Conservation (phyloP, 2,329 filamentous ascomycete species). For the Cercospora zeae-maydis region DNA sequence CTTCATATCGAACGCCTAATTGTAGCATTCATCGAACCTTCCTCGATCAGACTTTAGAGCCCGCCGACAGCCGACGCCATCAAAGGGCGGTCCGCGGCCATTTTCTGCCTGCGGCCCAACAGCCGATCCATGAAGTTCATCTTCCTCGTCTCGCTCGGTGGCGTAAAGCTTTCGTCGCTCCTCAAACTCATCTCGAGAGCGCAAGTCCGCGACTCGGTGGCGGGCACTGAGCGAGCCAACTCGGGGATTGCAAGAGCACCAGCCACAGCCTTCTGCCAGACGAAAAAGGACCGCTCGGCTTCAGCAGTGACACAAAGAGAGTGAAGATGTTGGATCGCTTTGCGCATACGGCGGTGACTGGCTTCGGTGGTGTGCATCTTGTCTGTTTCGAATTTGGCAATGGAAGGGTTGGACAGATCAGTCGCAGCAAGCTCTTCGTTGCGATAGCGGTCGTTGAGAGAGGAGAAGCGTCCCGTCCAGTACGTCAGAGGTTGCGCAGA, state of each 20-base stretch:
- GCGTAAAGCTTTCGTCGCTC: conserved; percentile 5
- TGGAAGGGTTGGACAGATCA: conserved; percentile 30
- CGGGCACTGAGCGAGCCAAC: conserved; percentile 24
- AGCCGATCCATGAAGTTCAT: conserved; percentile 36
- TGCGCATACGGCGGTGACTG: conserved; percentile 29
- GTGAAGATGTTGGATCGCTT: conserved; percentile 31
- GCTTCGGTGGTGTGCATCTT: conserved; percentile 32
- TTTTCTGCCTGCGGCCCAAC: conserved; percentile 31
- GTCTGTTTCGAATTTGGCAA: conserved; percentile 26
- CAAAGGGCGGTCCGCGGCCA: neutral
- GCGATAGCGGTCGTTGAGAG: conserved; percentile 55
- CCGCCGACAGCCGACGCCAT: neutral
- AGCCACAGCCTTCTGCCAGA: conserved; percentile 32
- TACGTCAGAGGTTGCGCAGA: conserved; percentile 46
- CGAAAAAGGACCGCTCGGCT: conserved; percentile 31
- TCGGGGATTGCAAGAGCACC: conserved; percentile 24
- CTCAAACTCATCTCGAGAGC: conserved; percentile 25
- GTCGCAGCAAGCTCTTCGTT: conserved; percentile 41
- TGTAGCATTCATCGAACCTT: neutral
- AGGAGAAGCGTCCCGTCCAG: conserved; percentile 61
- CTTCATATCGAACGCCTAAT: neutral
- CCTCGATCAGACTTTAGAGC: neutral
- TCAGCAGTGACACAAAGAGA: conserved; percentile 30
- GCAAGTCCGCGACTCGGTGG: conserved; percentile 8
- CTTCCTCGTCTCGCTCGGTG: conserved; percentile 27